phyloP scores from a whole-genome alignment of 2,329 filamentous ascomycete species.

The Exophiala sideris region DNA sequence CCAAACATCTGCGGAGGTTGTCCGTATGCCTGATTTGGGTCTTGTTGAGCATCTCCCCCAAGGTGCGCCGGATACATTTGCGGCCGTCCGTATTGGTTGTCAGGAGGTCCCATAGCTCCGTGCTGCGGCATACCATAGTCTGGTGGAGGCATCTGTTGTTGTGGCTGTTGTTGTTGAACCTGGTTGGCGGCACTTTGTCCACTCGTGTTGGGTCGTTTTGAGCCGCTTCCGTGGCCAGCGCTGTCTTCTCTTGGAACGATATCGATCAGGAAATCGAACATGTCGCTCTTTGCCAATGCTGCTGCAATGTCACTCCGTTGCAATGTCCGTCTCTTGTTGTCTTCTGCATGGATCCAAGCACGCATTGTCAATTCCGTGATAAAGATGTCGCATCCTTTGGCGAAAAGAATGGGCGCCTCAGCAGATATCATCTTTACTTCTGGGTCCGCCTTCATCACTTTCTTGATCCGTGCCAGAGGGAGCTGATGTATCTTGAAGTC shows the following conservation, averaged over 20 bases:
- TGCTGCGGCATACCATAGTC: slow-evolving; percentile 59
- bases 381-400: slow-evolving; percentile 98
- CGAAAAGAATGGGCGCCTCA: slow-evolving; percentile 94
- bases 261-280: slow-evolving; percentile 99
- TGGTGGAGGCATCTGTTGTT: slow-evolving; percentile 54
- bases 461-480: slow-evolving; percentile 97
- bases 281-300: slow-evolving; percentile 93
- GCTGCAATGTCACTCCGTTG: slow-evolving; percentile 96
- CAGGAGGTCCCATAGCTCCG: slow-evolving; percentile 62
- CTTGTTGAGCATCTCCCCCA: slow-evolving; percentile 51
- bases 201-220: slow-evolving; percentile 47
- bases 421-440: slow-evolving; percentile 99
- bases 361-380: slow-evolving; percentile 99
- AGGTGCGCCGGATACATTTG: slow-evolving; percentile 81
- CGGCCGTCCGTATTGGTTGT: slow-evolving; percentile 76
- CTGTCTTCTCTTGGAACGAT: slow-evolving; percentile 97
- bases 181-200: slow-evolving; percentile 40
- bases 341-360: slow-evolving; percentile 98
- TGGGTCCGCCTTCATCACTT: slow-evolving; percentile 99
- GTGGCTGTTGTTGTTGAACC: slow-evolving; percentile 51
- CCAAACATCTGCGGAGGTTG: slow-evolving; percentile 77
- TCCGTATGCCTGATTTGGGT: slow-evolving; percentile 68
- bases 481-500: slow-evolving; percentile 99
- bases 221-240: slow-evolving; percentile 57
- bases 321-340: slow-evolving; percentile 94